Evolutionary conservation across 768 basidiomycete genomes (phyloP), one percentile per base, ranked within the genome.

Genomic region (Pisolithus marmoratus): DNA sequence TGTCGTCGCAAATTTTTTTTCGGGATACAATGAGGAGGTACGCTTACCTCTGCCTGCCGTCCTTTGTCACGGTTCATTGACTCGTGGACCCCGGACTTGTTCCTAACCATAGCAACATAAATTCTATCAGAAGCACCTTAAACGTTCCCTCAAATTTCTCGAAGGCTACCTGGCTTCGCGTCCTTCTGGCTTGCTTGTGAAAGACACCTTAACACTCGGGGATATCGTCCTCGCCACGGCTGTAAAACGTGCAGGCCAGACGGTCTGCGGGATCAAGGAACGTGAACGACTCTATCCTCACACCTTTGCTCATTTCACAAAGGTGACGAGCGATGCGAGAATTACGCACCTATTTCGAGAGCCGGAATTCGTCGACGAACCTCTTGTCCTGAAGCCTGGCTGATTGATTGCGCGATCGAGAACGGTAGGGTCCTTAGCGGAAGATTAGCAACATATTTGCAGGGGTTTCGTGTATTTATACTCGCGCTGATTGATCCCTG

Each of bases 251-350:
- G 52, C 54, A 14, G 17, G 14, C 2, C 15, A 46, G 12, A 8
- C 59, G 9, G 53, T 60, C 0, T 59, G 60, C 26, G 40, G 52
- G 17, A 46, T 49, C 9, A 52, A 61, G 51, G 59, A 8, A 46
- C 54, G 11, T 45, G 24, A 38, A n/a, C 27, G 29, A 19, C 22
- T 44, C 19, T 66, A 55, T 40, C 52, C 55, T 0, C 49, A 52
- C 20, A 6, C 59, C 4, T 63, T 65, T 24, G 54, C 54, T 38
- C 55, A 56, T 43, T 65, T 53, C 8, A 38, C 17, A 22, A 66
- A 43, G 34, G 64, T 63, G 29, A 53, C 62, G 2, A 23, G 2
- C 9, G 57, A 61, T n/a, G 51, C 50, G 34, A 44, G 48, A 37
- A n/a, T 63, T 26, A 54, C 55, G 23, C 41, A 20, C 11, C 23